A percentile compares a stretch with the other conserved stretches of the same genome.
Evolutionary conservation across 306 rosid genomes (phyloP).

Genomic region (Pachyrhizus erosus): DNA sequence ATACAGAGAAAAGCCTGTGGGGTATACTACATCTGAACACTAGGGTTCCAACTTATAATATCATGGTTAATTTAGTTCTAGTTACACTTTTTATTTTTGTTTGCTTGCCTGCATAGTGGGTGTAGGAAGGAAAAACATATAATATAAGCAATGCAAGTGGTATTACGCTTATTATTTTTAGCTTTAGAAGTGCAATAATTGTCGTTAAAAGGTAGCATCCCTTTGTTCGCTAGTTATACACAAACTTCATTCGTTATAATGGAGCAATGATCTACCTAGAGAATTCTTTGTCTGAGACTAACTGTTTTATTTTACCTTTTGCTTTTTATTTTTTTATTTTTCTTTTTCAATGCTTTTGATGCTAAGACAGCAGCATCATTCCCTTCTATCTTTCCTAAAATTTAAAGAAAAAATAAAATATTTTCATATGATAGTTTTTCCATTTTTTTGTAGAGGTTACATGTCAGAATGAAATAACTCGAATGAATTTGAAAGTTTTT

Average conservation of each 20-base stretch:
- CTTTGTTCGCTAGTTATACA: conserved; percentile 1
- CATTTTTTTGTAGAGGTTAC: neutral
- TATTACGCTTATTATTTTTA: conserved; percentile 19
- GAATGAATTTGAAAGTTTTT: neutral
- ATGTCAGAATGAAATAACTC: neutral
- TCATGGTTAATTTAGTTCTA: neutral
- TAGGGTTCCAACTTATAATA: conserved; percentile 22
- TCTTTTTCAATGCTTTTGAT: conserved; percentile 36
- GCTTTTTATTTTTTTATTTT: conserved; percentile 35
- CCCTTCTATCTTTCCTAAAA: neutral
- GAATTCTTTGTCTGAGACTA: conserved; percentile 21
- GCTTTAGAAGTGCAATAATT: conserved; percentile 38
- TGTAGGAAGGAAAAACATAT: conserved; percentile 9
- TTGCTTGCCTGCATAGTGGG: conserved; percentile 43
- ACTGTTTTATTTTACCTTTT: neutral
- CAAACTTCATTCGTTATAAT: conserved; percentile 29
- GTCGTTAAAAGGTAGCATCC: conserved; percentile 30
- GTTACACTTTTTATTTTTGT: neutral
- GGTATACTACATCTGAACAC: neutral
- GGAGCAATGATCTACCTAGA: conserved; percentile 22
- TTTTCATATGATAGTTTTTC: neutral
- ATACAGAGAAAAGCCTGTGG: neutral
- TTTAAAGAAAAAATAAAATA: neutral
- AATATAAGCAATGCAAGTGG: conserved; percentile 20
- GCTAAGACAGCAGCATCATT: conserved; percentile 17